Conservation (phyloP, 805 yeast species). For the Starmerella tilneyi region DNA sequence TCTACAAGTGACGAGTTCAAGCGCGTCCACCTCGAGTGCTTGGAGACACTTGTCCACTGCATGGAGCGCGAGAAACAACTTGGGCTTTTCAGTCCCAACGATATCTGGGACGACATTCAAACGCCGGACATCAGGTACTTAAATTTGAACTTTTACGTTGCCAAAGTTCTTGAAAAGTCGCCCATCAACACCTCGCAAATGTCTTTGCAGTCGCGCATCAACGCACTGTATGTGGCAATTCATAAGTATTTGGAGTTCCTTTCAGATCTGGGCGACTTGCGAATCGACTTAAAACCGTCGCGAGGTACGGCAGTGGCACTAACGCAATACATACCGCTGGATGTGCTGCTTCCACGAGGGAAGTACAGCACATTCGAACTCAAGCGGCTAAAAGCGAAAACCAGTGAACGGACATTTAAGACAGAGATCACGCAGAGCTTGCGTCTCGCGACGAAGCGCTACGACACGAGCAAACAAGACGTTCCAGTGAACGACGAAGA, state of each 20-base stretch:
- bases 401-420: neutral
- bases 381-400: neutral
- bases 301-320: neutral
- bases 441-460: neutral
- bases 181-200: slow-evolving; percentile 17
- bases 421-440: neutral
- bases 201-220: slow-evolving; percentile 20
- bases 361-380: slow-evolving; percentile 13
- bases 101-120: slow-evolving; percentile 54
- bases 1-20: slow-evolving; percentile 11
- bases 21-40: slow-evolving; percentile 10
- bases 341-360: slow-evolving; percentile 16
- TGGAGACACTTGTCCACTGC: slow-evolving; percentile 8
- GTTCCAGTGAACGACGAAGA: slow-evolving; percentile 11
- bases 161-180: slow-evolving; percentile 31
- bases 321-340: neutral
- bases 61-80: slow-evolving; percentile 34
- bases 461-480: neutral
- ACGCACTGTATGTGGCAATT: slow-evolving; percentile 19
- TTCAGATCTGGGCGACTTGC: slow-evolving; percentile 20
- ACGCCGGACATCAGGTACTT: slow-evolving; percentile 55
- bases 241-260: slow-evolving; percentile 26
- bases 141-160: slow-evolving; percentile 51
- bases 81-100: slow-evolving; percentile 62
- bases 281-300: slow-evolving; percentile 3